Evolutionary conservation across 441 rosid species (phyloP).

Genomic region (Bocquillonia castaneifolia): DNA sequence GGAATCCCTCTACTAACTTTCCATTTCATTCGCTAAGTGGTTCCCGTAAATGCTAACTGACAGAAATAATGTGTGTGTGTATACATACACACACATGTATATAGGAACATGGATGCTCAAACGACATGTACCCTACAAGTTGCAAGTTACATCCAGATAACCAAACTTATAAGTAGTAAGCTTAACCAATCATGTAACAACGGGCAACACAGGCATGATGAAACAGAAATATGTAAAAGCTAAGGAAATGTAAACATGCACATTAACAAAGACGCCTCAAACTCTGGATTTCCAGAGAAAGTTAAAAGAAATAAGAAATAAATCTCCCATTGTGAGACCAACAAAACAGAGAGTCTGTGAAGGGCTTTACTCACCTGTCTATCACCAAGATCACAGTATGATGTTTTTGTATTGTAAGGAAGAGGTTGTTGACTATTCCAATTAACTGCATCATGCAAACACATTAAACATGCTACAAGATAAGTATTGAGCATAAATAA

Average conservation of each 20-base stretch:
- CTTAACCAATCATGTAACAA: neutral
- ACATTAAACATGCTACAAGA: constrained; percentile 14
- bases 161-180: constrained; percentile 13
- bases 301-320: neutral
- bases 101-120: neutral
- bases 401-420: constrained; percentile 15
- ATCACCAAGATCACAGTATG: constrained; percentile 19
- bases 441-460: constrained; percentile 31
- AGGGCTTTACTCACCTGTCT: constrained; percentile 40
- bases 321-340: neutral
- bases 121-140: neutral
- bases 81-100: too few relatives aligned
- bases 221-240: neutral
- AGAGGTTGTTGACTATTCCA: constrained; percentile 29
- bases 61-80: neutral
- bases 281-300: neutral
- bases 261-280: neutral
- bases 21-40: too few relatives aligned
- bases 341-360: neutral
- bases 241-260: neutral
- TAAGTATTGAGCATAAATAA: neutral
- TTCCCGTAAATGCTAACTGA: too few relatives aligned
- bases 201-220: neutral
- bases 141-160: constrained; percentile 6
- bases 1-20: too few relatives aligned